Percentiles rank a stretch among this genome's conserved stretches.
Evolutionary conservation across 805 yeast species (phyloP).

Genomic region (Wickerhamiella brachini): DNA sequence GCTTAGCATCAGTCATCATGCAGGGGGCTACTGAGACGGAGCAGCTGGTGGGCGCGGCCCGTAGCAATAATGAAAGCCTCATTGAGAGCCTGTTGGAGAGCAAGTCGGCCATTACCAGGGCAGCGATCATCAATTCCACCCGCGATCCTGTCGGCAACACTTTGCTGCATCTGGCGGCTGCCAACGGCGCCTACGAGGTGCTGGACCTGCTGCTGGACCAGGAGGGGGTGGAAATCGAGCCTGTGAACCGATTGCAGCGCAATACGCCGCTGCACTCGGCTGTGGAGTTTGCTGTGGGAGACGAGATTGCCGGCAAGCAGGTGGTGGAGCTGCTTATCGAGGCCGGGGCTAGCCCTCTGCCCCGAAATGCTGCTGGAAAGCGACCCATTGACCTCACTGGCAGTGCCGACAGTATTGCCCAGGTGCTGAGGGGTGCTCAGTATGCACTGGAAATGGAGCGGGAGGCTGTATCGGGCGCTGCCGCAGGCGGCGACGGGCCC

Average conservation of each 20-base stretch:
- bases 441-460: conserved; percentile 22
- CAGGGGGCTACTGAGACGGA: conserved; percentile 66
- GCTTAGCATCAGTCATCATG: neutral
- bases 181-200: conserved; percentile 70
- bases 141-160: conserved; percentile 68
- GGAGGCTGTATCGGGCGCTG: conserved; percentile 8
- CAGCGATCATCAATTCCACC: conserved; percentile 50
- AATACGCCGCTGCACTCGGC: conserved; percentile 87
- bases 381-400: conserved; percentile 62
- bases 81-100: conserved; percentile 41
- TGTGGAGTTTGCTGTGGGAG: conserved; percentile 55
- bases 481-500: conserved; percentile 7
- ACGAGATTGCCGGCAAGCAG: conserved; percentile 64
- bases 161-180: conserved; percentile 69
- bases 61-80: conserved; percentile 77
- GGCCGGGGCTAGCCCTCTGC: conserved; percentile 74
- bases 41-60: conserved; percentile 73
- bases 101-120: conserved; percentile 20
- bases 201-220: conserved; percentile 70
- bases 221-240: conserved; percentile 85
- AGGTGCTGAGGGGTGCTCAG: conserved; percentile 70
- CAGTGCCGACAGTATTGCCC: conserved; percentile 41
- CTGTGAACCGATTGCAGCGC: conserved; percentile 52
- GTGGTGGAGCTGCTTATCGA: conserved; percentile 63
- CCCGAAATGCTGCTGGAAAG: conserved; percentile 42